phyloP scores from a whole-genome alignment of 345 rosid genomes.

The Microthlaspi erraticum region DNA sequence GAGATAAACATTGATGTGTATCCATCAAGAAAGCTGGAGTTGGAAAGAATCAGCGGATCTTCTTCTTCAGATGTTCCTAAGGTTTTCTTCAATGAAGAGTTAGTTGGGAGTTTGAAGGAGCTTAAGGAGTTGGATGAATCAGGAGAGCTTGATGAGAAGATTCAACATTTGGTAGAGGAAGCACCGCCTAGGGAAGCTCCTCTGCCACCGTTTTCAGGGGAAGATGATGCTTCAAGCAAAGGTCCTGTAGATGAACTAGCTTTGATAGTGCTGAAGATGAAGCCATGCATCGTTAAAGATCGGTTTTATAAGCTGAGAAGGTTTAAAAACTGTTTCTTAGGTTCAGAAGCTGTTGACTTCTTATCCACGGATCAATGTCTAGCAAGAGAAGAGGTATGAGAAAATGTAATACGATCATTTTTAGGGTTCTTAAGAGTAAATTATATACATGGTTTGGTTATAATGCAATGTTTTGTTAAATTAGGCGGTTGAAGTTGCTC shows the following conservation, averaged over 20 bases:
- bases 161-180: conserved; percentile 58
- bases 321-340: conserved; percentile 72
- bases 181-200: conserved; percentile 71
- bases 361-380: conserved; percentile 66
- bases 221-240: conserved; percentile 69
- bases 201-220: conserved; percentile 84
- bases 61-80: conserved; percentile 76
- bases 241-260: conserved; percentile 81
- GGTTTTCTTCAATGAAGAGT: conserved; percentile 71
- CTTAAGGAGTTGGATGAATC: conserved; percentile 64
- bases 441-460: background rate
- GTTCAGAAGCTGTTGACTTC: conserved; percentile 82
- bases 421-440: background rate
- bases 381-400: conserved; percentile 75
- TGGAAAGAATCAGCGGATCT: conserved; percentile 68
- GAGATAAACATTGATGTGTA: conserved; percentile 84
- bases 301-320: conserved; percentile 76
- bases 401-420: conserved; percentile 4
- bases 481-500: conserved; percentile 85
- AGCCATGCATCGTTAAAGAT: conserved; percentile 69
- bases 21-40: conserved; percentile 71
- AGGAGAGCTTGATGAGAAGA: conserved; percentile 75
- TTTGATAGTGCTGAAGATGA: conserved; percentile 77
- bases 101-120: conserved; percentile 68
- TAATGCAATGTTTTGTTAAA: background rate